Evolutionary conservation across 331 rosid genomes (phyloP).

Genomic region (Erythrophleum ivorense): DNA sequence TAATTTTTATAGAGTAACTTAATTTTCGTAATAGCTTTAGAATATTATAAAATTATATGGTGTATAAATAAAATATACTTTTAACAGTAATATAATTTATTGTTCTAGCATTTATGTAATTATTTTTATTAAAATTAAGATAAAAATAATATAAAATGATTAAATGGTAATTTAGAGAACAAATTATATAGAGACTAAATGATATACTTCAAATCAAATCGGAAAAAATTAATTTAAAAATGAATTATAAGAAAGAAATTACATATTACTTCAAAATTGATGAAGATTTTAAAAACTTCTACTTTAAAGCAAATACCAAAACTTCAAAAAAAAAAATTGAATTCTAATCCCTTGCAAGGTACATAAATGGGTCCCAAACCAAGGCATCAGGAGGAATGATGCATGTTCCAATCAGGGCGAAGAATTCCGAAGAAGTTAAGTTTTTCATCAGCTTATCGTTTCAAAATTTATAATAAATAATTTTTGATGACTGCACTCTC

Average conservation of each 20-base stretch:
- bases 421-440: not conserved
- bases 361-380: slow-evolving; percentile 3
- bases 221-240: not conserved
- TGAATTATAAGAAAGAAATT: not conserved
- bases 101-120: no score
- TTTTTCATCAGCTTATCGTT: not conserved
- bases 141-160: no score
- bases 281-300: not conserved
- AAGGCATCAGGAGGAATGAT: not conserved
- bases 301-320: not conserved
- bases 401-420: slow-evolving; percentile 10
- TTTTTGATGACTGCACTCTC: no score
- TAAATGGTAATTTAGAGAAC: no score
- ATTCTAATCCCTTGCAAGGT: not conserved
- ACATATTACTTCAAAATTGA: not conserved
- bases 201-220: not conserved
- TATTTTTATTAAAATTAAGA: no score
- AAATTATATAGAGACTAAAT: not conserved
- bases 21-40: no score
- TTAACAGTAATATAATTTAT: not conserved
- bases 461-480: not conserved
- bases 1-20: not conserved
- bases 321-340: not conserved
- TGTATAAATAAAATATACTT: not conserved
- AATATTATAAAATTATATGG: not conserved